These are phyloP conservation scores for Ophiostoma angusticollis DNA, from an alignment of 2,329 filamentous ascomycete genomes.

Conservation along the genomic window DNA sequence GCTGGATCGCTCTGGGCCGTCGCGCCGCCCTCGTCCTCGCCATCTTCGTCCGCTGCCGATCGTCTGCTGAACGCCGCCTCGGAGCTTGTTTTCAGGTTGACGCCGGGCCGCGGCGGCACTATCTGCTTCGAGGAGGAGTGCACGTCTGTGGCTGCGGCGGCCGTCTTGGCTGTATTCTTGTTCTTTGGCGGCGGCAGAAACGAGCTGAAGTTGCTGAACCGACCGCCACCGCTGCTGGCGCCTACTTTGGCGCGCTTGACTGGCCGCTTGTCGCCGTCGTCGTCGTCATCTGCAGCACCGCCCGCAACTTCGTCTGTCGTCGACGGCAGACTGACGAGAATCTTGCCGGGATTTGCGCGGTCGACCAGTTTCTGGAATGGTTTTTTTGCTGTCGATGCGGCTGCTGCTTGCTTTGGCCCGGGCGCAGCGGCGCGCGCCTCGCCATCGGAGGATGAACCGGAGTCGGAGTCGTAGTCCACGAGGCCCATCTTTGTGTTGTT, in stretches of 20 bases:
- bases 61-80: constrained; percentile 64
- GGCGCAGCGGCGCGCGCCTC: not conserved
- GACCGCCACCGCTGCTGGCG: constrained; percentile 38
- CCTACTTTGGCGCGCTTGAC: constrained; percentile 55
- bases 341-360: constrained; percentile 68
- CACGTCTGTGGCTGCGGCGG: constrained; percentile 19
- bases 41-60: not conserved
- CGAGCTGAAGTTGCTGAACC: constrained; percentile 73
- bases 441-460: constrained; percentile 55
- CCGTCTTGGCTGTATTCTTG: constrained; percentile 24
- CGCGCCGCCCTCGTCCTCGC: constrained; percentile 27
- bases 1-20: not conserved
- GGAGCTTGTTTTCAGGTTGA: constrained; percentile 75
- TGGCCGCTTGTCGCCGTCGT: constrained; percentile 40
- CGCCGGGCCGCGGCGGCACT: constrained; percentile 36
- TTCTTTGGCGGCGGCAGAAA: constrained; percentile 77
- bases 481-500: constrained; percentile 47
- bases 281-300: constrained; percentile 20
- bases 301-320: constrained; percentile 22
- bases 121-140: constrained; percentile 7
- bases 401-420: not conserved
- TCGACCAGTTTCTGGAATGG: constrained; percentile 71
- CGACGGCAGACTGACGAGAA: constrained; percentile 63
- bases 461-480: constrained; percentile 77
- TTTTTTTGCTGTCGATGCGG: constrained; percentile 31